Evolutionary conservation across 306 rosid species (phyloP), one percentile per base, ranked within the genome.

Genomic region (Spatholobus suberectus): DNA sequence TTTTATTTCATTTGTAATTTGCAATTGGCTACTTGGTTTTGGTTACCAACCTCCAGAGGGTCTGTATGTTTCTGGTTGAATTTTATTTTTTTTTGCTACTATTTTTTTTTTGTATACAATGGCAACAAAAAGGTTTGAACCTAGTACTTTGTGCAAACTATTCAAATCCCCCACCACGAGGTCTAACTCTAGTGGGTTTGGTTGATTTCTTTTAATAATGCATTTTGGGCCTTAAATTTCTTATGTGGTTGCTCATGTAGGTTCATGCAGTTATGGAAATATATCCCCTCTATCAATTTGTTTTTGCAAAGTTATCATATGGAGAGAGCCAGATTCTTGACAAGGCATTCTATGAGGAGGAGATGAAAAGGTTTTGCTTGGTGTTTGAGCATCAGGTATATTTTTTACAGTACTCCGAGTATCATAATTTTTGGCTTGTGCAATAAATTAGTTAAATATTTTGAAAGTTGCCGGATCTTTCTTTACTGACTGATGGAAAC

Each of bases 301-400:
- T 96, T 62, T 92, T 96, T 73, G 87, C 99, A 1, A 96, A 91
- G 84, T 69, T 96, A 41, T 96, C 99, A 4, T 96, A 94, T 83
- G 98, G 99, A 44, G 99, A 96, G 85, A 96, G 96, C 75, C 97
- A 96, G 87, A 90, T 92, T 97, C 98, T 96, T 70, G 99, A 96
- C 88, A 94, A 94, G 92, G 95, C 98, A 83, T 96, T 96, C 93
- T 93, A 96, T 58, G 99, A 96, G 89, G 99, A 96, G 92, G 99
- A 96, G 88, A 97, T 96, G 90, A 96, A 96, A 88, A 91, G 97
- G 89, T 97, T 90, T 68, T 96, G 99, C 89, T 75, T 96, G 82
- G 90, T 98, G 49, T 96, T 91, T 86, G 98, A 96, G 84, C 99
- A 96, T 88, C 99, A 96, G 98, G 99, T 93, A 40, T 63, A 76